Base-by-base conservation (phyloP, 2,329 filamentous ascomycete genomes). In the Phaeosphaeria sp. region DNA sequence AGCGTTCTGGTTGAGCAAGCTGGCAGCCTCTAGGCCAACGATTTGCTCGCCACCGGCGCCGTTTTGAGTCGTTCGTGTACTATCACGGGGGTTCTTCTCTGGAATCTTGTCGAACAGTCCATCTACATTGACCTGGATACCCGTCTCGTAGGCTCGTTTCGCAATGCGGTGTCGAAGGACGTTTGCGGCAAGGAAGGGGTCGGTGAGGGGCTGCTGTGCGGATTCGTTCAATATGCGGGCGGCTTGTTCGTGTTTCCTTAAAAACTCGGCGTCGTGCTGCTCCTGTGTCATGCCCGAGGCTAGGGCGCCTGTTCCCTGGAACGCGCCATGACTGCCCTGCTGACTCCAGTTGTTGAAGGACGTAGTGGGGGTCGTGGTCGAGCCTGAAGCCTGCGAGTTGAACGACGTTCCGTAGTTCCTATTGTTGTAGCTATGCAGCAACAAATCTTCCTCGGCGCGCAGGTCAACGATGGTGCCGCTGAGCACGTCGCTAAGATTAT, bases 401-500 rank as follows among this genome's bases (percentile, higher is more conserved):
- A 78, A 82, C 8, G 82, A 83, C 53, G 81, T 77, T 57, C 77
- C 66, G 67, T 80, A 75, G 72, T 83, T 71, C 74, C 81, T 71
- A 72, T 78, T 79, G 45, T 86, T 84, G 71, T 88, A 89, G 55
- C 87, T 82, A 57, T 87, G 88, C 45, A 91, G 89, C 75, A 95
- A 83, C 64, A 88, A 91, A 67, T 93, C 91, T 71, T 96, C 92
- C 76, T 97, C 93, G 63, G 92, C 92, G 57, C 90, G 88, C 47
- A 97, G 79, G 79, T 97, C 91, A 62, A 97, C 92, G 49, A 92
- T 93, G 17, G 92, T 94, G 18, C 91, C 91, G 18, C 89, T 89
- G 53, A 97, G 79, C 50, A 93, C 91, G 78, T 97, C 93, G 64
- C 90, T 91, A 46, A 93, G 85, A 69, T 96, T 92, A 67, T 93